These are phyloP conservation scores for Rubus parviflorus DNA, from an alignment of 306 rosid genomes.

Conservation along the genomic window DNA sequence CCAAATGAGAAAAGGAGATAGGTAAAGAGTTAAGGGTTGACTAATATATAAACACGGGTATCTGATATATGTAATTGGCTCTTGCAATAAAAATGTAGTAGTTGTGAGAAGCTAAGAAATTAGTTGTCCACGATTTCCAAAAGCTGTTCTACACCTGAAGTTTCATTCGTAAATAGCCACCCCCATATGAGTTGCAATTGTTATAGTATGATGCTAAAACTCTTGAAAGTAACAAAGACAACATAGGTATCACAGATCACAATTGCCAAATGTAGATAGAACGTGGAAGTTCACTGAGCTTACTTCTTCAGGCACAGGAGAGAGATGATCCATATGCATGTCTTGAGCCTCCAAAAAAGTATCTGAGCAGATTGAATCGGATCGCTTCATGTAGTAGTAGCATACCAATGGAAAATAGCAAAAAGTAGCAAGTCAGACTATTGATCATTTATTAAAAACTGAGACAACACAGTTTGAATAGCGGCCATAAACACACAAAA, in stretches of 20 bases:
- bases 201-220: not conserved
- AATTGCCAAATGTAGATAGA: not conserved
- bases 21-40: not conserved
- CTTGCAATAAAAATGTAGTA: not conserved
- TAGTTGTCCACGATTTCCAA: not conserved
- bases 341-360: slow-evolving; percentile 31
- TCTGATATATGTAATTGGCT: not conserved
- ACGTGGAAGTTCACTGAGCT: slow-evolving; percentile 30
- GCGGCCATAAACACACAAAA: not conserved
- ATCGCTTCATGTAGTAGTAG: slow-evolving; percentile 34
- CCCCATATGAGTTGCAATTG: not conserved
- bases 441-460: not conserved
- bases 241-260: not conserved
- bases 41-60: not conserved
- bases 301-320: slow-evolving; percentile 51
- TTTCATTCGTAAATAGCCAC: not conserved
- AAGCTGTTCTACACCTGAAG: not conserved
- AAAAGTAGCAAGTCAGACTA: not conserved
- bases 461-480: not conserved
- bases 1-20: not conserved
- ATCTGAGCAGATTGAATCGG: slow-evolving; percentile 52
- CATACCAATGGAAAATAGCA: slow-evolving; percentile 2
- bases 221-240: not conserved
- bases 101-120: not conserved
- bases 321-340: slow-evolving; percentile 28